Evolutionary conservation across 805 yeast species (phyloP).

Genomic region (Kuraishia piskuri): DNA sequence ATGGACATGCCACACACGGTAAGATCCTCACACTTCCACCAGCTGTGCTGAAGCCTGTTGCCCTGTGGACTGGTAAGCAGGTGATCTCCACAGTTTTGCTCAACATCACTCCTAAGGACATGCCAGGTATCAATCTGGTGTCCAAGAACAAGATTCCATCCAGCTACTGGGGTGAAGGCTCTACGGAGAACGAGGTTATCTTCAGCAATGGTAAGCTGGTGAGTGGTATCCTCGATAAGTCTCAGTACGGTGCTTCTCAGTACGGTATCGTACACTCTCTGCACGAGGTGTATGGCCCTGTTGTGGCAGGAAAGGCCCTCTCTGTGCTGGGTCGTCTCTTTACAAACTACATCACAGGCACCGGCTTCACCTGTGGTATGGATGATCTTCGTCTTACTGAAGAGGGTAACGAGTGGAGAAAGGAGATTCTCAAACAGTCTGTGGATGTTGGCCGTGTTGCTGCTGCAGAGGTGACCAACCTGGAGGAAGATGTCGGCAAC

Average conservation of each 20-base stretch:
- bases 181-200: conserved; percentile 78
- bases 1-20: conserved; percentile 77
- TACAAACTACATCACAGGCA: conserved; percentile 85
- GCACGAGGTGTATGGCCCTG: conserved; percentile 92
- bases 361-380: conserved; percentile 99
- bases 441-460: conserved; percentile 83
- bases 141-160: conserved; percentile 86
- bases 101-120: conserved; percentile 76
- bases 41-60: conserved; percentile 75
- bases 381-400: conserved; percentile 89
- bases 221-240: conserved; percentile 92
- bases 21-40: conserved; percentile 80
- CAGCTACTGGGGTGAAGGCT: conserved; percentile 88
- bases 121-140: conserved; percentile 84
- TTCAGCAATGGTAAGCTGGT: conserved; percentile 82
- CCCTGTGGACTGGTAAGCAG: conserved; percentile 98
- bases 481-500: conserved; percentile 40
- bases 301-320: conserved; percentile 79
- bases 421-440: conserved; percentile 68
- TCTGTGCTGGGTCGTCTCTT: conserved; percentile 92
- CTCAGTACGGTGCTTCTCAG: conserved; percentile 97
- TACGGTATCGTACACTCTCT: conserved; percentile 95
- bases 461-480: conserved; percentile 89
- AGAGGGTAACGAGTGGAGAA: conserved; percentile 88
- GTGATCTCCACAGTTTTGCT: conserved; percentile 84